Evolutionary conservation across 176 grass and related monocot species (phyloP), one percentile per base, ranked within the genome.

Genomic region (Miscanthus lutarioriparius): DNA sequence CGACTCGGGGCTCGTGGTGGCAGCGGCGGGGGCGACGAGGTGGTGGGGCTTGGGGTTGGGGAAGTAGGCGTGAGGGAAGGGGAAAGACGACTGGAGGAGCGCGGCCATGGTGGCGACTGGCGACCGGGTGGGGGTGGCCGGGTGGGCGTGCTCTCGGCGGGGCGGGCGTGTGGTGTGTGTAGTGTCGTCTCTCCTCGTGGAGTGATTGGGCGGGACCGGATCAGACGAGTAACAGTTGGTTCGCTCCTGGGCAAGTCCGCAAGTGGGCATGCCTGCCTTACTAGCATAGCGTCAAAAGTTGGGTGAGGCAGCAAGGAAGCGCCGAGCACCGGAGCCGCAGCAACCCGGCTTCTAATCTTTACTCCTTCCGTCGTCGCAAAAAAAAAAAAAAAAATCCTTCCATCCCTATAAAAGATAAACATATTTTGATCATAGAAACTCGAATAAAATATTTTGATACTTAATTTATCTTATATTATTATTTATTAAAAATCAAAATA

Each of bases 151-250:
- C 20, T 36, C 30, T 78, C 78, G 78, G 83, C 79, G 66, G 28
- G 65, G 47, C 79, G 64, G 78, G 64, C 45, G 77, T 86, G 88
- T 89, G 72, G 77, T 71, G 78, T 70, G 63, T 41, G n/a, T 48
- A 41, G 40, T 77, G 81, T 77, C 72, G 63, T 72, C 51, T 54
- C 19, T 54, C 49, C 23, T 6, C 53, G 84, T 45, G 45, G 74
- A 40, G 30, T 38, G 87, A 85, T 89, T 82, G 88, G 64, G 68
- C 76, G 70, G 69, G 39, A 85, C 70, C n/a, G 76, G 87, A 89
- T 85, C 45, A 89, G 87, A 85, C 67, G 71, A 86, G 44, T 49
- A 75, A 67, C 37, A 37, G 25, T 78, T 78, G 64, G 49, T 26
- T 64, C 70, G 20, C 53, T n/a, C 53, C 20, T 20, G 43, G 43